Conservation (phyloP, 768 basidiomycete species). For the Phaffia tasmanica region DNA sequence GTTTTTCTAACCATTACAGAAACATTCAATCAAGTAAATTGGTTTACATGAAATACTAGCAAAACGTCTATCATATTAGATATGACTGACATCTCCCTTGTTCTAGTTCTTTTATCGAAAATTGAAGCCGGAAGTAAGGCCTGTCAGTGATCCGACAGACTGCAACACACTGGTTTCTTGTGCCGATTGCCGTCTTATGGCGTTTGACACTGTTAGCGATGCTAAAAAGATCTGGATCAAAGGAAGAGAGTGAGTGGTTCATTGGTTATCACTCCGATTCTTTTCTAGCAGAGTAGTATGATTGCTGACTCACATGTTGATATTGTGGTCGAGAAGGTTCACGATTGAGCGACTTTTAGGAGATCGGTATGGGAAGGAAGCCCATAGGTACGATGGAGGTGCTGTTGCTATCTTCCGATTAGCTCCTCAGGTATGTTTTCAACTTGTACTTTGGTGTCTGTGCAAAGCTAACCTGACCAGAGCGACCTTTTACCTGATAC, state of each 20-base stretch:
- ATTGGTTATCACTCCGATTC: not conserved
- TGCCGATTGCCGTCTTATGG: conserved; percentile 95
- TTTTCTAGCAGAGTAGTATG: too few relatives aligned
- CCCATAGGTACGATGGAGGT: conserved; percentile 63
- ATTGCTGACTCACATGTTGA: too few relatives aligned
- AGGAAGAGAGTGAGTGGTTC: conserved; percentile 57
- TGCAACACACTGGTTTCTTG: conserved; percentile 67
- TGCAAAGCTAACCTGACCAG: not conserved
- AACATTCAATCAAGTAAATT: conserved; percentile 61
- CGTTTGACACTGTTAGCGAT: conserved; percentile 71
- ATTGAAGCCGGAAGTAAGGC: conserved; percentile 71
- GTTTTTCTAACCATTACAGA: conserved; percentile 41
- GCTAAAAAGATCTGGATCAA: conserved; percentile 95
- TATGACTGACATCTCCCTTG: not conserved
- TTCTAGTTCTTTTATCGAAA: conserved; percentile 64
- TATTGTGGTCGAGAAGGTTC: not conserved
- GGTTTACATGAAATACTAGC: too few relatives aligned
- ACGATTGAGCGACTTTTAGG: conserved; percentile 68
- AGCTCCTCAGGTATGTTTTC: conserved; percentile 48
- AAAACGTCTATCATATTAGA: not conserved
- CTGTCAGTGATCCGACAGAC: conserved; percentile 59
- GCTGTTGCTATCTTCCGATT: conserved; percentile 51
- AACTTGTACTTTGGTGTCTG: not conserved
- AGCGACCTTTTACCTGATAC: conserved; percentile 35
- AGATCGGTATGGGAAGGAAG: conserved; percentile 58